These are phyloP conservation scores for Termitomyces sp. DNA, from an alignment of 768 basidiomycete genomes.

Conservation along the genomic window DNA sequence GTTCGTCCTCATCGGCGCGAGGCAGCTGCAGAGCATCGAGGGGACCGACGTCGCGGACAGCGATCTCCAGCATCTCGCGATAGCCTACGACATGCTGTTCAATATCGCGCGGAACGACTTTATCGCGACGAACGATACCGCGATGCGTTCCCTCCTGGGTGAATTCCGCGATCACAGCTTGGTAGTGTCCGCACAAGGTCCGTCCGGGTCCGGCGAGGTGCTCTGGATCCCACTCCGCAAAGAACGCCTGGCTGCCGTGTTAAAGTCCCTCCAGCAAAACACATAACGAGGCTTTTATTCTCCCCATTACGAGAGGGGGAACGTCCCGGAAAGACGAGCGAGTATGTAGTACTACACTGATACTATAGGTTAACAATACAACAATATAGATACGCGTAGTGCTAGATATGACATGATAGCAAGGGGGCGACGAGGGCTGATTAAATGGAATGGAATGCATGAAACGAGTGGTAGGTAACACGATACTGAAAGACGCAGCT, in stretches of 20 bases:
- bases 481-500: constrained; percentile 3
- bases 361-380: constrained; percentile 18
- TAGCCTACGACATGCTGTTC: constrained; percentile 66
- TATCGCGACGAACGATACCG: constrained; percentile 83
- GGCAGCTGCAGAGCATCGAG: constrained; percentile 61
- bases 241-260: constrained; percentile 56
- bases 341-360: constrained; percentile 13
- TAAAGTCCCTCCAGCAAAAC: constrained; percentile 20
- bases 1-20: constrained; percentile 64
- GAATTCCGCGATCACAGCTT: constrained; percentile 92
- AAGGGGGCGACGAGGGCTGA: too few species aligned
- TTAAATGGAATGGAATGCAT: not conserved
- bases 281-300: constrained; percentile 8
- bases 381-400: constrained; percentile 18
- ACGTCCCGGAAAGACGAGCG: not conserved
- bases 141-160: constrained; percentile 73
- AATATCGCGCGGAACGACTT: constrained; percentile 75
- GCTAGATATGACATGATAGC: constrained; percentile 15
- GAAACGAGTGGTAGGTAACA: constrained; percentile 1
- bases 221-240: constrained; percentile 87
- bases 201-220: constrained; percentile 48
- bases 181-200: constrained; percentile 50
- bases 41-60: constrained; percentile 27
- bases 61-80: constrained; percentile 50
- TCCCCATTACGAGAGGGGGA: constrained; percentile 6